These are phyloP conservation scores for Ophiocordyceps camponoti-leonardi DNA, from an alignment of 2,329 filamentous ascomycete species.

Conservation along the genomic window DNA sequence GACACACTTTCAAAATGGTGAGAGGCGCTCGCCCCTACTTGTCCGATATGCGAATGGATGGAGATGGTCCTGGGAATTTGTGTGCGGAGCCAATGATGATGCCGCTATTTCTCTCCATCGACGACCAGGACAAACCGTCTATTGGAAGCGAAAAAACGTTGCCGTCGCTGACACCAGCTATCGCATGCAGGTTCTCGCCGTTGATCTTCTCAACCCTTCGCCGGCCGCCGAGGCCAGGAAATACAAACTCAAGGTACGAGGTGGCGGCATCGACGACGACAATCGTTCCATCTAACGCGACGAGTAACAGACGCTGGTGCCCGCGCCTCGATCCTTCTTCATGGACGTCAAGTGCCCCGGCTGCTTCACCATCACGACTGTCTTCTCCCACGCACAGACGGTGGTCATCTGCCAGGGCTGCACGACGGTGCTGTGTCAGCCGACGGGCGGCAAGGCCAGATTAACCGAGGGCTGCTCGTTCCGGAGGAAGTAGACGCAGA, in stretches of 20 bases:
- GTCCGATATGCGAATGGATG: conserved; percentile 3
- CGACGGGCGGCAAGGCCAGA: conserved; percentile 96
- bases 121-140: not conserved
- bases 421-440: conserved; percentile 99
- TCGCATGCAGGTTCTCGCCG: conserved; percentile 79
- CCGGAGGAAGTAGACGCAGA: conserved; percentile 75
- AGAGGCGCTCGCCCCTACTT: conserved; percentile 19
- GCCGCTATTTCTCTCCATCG: not conserved
- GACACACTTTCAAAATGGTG: conserved; percentile 53
- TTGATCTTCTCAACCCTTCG: conserved; percentile 99
- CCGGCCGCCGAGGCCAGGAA: conserved; percentile 96
- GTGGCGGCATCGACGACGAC: conserved; percentile 1
- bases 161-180: not conserved
- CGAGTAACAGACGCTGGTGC: conserved; percentile 62
- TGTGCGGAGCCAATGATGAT: not conserved
- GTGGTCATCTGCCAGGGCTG: conserved; percentile 99
- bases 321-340: conserved; percentile 97
- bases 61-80: conserved; percentile 4
- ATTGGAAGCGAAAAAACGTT: not conserved
- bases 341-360: conserved; percentile 99
- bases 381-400: conserved; percentile 99
- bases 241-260: conserved; percentile 98
- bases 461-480: conserved; percentile 99
- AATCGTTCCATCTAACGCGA: conserved; percentile 6
- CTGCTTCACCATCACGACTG: conserved; percentile 99